Evolutionary conservation across 139 green algal species (phyloP), one percentile per base, ranked within the genome.

Genomic region (Chlorella sp.): DNA sequence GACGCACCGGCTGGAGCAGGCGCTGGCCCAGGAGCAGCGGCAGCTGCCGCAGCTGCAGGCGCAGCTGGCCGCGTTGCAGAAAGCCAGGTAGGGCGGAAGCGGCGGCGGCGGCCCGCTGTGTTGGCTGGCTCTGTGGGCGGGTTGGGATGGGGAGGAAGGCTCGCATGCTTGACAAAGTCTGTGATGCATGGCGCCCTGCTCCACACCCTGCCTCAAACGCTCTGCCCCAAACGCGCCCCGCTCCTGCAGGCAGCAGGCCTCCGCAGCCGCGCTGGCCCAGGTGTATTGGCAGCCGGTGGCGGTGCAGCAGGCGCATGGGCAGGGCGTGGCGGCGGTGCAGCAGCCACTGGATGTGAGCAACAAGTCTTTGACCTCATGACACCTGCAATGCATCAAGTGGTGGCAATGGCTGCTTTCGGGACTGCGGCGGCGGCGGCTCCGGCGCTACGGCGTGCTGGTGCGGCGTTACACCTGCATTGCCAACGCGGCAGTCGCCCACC

Each of bases 191-290:
- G 5, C 2, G 26, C 62, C 62, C 62, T 32, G 13, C 11, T 36
- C 20, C 62, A 40, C 11, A 3, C 22, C 11, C 56, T 28, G 11
- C 56, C 11, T 24, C 62, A 34, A 20, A 20, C 2, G 44, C 24
- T 60, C 38, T 44, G n/a, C n/a, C 8, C 68, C 11, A 36, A 26
- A 40, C 38, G 1, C 32, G n/a, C 38, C 38, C 38, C 1, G 34
- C 5, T 40, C 34, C 17, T 72, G 76, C 77, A 83, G 77, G 77
- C 58, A 83, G 60, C 77, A 83, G 40, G 77, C 77, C 38, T 56
- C 77, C 3, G 40, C 58, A 14, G 77, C 77, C 0, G 41, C 30
- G 14, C 77, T 83, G 58, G 60, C 77, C 1, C 30, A 60, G 16
- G 16, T 32, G 4, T 83, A 74, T 64, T 83, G 77, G 77, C 77